A percentile compares a stretch with the other conserved stretches of the same genome.
These are phyloP conservation scores for Pseudogymnoascus sp. DNA, from an alignment of 2,329 filamentous ascomycete genomes.

Conservation along the genomic window DNA sequence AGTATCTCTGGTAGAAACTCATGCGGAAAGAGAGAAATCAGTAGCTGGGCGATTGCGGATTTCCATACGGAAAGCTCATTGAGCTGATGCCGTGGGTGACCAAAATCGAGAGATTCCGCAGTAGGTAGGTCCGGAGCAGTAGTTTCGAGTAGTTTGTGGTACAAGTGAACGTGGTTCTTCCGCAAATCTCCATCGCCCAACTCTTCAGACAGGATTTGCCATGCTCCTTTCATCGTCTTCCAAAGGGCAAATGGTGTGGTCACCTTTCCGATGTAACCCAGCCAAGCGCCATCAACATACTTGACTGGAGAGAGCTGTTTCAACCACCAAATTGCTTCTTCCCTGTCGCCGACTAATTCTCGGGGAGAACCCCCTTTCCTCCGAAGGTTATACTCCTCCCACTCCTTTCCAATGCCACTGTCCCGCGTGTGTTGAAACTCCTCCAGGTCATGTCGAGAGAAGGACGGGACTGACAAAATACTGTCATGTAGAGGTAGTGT, in stretches of 20 bases:
- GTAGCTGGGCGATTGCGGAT: constrained; percentile 36
- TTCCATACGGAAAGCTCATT: constrained; percentile 30
- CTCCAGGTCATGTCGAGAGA: constrained; percentile 23
- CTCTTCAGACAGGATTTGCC: constrained; percentile 43
- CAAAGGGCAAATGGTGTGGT: constrained; percentile 35
- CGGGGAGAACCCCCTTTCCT: constrained; percentile 27
- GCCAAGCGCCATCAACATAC: constrained; percentile 41
- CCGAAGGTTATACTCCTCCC: constrained; percentile 14
- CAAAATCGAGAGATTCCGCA: constrained; percentile 15
- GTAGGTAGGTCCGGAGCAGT: constrained; percentile 22
- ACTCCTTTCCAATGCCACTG: constrained; percentile 29
- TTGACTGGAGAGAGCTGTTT: constrained; percentile 35
- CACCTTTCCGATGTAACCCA: constrained; percentile 37
- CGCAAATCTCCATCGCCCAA: constrained; percentile 39
- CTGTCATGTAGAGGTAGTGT: constrained; percentile 16
- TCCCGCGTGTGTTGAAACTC: constrained; percentile 28
- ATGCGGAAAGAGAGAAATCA: constrained; percentile 39
- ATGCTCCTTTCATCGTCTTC: constrained; percentile 34
- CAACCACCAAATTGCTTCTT: constrained; percentile 33
- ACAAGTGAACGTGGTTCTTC: constrained; percentile 37
- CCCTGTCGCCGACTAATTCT: constrained; percentile 30
- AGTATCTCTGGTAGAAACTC: constrained; percentile 43
- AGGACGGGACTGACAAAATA: constrained; percentile 28
- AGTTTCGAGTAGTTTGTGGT: constrained; percentile 24
- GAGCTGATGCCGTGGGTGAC: constrained; percentile 14